Evolutionary conservation across 495 filamentous ascomycete genomes (phyloP).

Genomic region (Aspergillus panamensis): DNA sequence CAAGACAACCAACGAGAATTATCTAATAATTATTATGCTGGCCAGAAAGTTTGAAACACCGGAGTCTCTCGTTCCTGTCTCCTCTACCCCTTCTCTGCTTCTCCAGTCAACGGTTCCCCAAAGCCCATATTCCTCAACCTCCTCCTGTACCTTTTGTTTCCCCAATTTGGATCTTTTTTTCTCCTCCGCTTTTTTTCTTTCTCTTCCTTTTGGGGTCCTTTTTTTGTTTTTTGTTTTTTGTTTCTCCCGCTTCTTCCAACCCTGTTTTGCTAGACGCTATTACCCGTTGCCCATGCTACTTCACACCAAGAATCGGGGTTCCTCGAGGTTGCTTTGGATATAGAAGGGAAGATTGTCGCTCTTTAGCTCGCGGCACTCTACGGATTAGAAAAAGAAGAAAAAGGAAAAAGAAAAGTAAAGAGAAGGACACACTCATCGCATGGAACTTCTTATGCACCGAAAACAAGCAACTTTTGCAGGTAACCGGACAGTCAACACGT

Average conservation of each 20-base stretch:
- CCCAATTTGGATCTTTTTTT: slow-evolving; percentile 10
- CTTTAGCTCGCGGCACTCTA: slow-evolving; percentile 17
- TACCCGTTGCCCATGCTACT: slow-evolving; percentile 18
- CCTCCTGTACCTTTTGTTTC: background rate
- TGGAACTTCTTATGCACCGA: slow-evolving; percentile 7
- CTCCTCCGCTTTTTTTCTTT: slow-evolving; percentile 18
- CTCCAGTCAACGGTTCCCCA: slow-evolving; percentile 8
- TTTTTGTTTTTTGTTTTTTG: slow-evolving; percentile 15
- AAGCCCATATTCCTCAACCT: slow-evolving; percentile 5
- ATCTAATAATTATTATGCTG: slow-evolving; percentile 25
- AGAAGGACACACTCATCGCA: background rate
- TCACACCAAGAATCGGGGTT: slow-evolving; percentile 15
- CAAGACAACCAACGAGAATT: slow-evolving; percentile 21
- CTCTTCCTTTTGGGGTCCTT: slow-evolving; percentile 12
- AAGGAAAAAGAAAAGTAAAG: background rate
- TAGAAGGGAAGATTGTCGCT: slow-evolving; percentile 10
- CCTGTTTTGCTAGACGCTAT: slow-evolving; percentile 17
- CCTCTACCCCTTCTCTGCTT: slow-evolving; percentile 3
- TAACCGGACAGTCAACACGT: background rate
- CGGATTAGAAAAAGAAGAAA: slow-evolving; percentile 8
- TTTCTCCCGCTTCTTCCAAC: slow-evolving; percentile 11
- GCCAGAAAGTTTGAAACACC: slow-evolving; percentile 27
- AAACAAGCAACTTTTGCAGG: slow-evolving; percentile 6
- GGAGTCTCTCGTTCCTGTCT: slow-evolving; percentile 22
- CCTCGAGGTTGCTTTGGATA: slow-evolving; percentile 14